Percentiles rank a stretch among this genome's conserved stretches.
Conservation (phyloP, 768 basidiomycete species). For the Pseudohyphozyma bogoriensis region DNA sequence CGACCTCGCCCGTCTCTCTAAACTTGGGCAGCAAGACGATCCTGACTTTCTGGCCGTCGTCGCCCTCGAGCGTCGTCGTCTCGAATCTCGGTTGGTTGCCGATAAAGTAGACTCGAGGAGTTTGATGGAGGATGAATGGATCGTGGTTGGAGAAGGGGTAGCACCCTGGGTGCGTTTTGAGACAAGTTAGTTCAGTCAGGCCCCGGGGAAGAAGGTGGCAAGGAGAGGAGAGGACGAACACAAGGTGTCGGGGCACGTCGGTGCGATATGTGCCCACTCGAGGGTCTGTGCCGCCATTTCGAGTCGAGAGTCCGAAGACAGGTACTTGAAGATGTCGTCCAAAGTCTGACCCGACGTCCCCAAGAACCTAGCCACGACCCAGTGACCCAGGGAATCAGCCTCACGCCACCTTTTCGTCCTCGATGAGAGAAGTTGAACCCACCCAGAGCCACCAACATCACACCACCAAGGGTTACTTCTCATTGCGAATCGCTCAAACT, state of each 20-base stretch:
- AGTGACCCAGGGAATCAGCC: no score
- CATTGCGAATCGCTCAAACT: slow-evolving; percentile 53
- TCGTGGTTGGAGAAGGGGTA: slow-evolving; percentile 81
- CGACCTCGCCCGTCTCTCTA: slow-evolving; percentile 62
- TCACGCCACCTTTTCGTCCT: not conserved
- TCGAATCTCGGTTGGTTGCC: slow-evolving; percentile 79
- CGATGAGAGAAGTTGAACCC: slow-evolving; percentile 31
- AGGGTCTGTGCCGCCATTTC: slow-evolving; percentile 68
- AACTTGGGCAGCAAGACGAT: slow-evolving; percentile 76
- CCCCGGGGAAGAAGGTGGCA: not conserved
- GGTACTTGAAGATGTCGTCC: slow-evolving; percentile 91
- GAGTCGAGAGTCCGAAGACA: slow-evolving; percentile 55
- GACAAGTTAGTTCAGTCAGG: not conserved
- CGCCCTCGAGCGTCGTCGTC: slow-evolving; percentile 54
- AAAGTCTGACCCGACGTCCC: slow-evolving; percentile 86
- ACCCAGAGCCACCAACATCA: slow-evolving; percentile 48
- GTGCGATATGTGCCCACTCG: slow-evolving; percentile 92
- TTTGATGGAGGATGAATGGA: slow-evolving; percentile 76
- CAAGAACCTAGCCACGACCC: slow-evolving; percentile 50
- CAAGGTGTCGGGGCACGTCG: slow-evolving; percentile 94
- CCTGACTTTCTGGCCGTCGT: slow-evolving; percentile 43
- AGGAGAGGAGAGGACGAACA: slow-evolving; percentile 40
- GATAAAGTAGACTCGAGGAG: slow-evolving; percentile 84
- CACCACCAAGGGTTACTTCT: slow-evolving; percentile 88
- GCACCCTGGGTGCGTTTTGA: slow-evolving; percentile 50